Base-by-base conservation (phyloP, 208 protist species). In the Herpetomonas tarakana region DNA sequence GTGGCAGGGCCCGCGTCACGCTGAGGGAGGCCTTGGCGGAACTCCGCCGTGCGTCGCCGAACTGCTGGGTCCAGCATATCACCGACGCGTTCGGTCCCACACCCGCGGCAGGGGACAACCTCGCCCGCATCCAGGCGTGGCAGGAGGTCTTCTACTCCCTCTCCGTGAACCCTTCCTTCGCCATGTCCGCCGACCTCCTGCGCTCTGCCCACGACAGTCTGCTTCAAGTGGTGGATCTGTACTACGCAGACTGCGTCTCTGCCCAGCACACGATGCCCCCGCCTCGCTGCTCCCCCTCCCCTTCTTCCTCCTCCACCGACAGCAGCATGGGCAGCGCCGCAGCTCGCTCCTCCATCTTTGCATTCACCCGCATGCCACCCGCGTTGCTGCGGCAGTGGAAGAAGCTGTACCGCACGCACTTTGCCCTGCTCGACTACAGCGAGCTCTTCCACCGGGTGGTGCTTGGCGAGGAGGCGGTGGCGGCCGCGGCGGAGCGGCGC, bases 101-200 rank as follows among this genome's bases (percentile, higher is more conserved):
- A n/a, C n/a, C n/a, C n/a, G n/a, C n/a, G n/a, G n/a, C n/a, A n/a
- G n/a, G n/a, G n/a, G n/a, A n/a, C n/a, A n/a, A n/a, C n/a, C n/a
- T 58, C 19, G 67, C 44, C 3, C 47, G 55, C 22, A 39, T 81
- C 7, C 65, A 60, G 19, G 46, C 63, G 44, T 81, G 74, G 74
- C 74, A 81, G 24, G 63, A 81, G 24, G 52, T 73, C 14, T 64
- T 81, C 52, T 81, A 76, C 57, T 62, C 74, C 26, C 30, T 81
- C 2, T 31, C 61, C 9, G 30, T 59, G n/a, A 75, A 81, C 52
- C 52, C 64, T n/a, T 62, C 65, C 12, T 59, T 81, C 52, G 52
- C 60, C 50, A 57, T 45, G 19, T 24, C 30, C 2, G 28, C 30
- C 19, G 53, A 1, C 9, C 51, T 29, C 0, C 68, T 75, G 55